Conservation (phyloP, 2,329 filamentous ascomycete species). For the Pseudopyrenochaeta lycopersici region DNA sequence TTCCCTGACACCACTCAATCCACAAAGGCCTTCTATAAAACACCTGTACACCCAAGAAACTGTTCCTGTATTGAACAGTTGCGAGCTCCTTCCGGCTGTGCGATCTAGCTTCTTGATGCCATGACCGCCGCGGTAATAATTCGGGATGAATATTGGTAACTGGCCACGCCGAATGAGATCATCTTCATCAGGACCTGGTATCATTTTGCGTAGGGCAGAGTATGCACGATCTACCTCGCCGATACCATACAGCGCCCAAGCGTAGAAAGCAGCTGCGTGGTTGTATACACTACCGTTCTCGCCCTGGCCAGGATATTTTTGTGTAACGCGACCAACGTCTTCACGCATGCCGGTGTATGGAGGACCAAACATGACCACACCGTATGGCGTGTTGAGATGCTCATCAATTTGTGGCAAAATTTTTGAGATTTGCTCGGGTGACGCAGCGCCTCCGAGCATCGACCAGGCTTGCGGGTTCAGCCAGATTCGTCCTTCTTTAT, state of each 20-base stretch:
- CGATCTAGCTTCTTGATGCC: conserved; percentile 29
- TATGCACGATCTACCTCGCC: conserved; percentile 62
- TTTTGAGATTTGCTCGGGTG: conserved; percentile 51
- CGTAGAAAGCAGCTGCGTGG: conserved; percentile 65
- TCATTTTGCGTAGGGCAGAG: conserved; percentile 61
- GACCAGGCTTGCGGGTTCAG: conserved; percentile 66
- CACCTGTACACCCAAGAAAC: conserved; percentile 66
- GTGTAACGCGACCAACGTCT: conserved; percentile 66
- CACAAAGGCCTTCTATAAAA: conserved; percentile 65
- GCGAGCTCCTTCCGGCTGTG: conserved; percentile 62
- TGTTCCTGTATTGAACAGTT: conserved; percentile 68
- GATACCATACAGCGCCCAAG: conserved; percentile 63
- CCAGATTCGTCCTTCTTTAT: conserved; percentile 66
- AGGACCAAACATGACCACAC: conserved; percentile 65
- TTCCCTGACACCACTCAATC: conserved; percentile 59
- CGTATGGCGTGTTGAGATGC: conserved; percentile 64
- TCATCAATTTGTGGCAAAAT: conserved; percentile 61
- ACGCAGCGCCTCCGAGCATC: conserved; percentile 64
- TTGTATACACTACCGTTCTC: conserved; percentile 69
- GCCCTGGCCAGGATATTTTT: conserved; percentile 66
- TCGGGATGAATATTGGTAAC: conserved; percentile 66
- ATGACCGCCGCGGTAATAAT: conserved; percentile 60
- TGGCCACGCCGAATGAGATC: conserved; percentile 65
- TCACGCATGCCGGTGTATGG: conserved; percentile 65
- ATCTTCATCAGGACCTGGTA: conserved; percentile 62